Percentiles rank a stretch among this genome's conserved stretches.
Conservation (phyloP, 805 yeast species). For the Babjeviella inositovora region DNA sequence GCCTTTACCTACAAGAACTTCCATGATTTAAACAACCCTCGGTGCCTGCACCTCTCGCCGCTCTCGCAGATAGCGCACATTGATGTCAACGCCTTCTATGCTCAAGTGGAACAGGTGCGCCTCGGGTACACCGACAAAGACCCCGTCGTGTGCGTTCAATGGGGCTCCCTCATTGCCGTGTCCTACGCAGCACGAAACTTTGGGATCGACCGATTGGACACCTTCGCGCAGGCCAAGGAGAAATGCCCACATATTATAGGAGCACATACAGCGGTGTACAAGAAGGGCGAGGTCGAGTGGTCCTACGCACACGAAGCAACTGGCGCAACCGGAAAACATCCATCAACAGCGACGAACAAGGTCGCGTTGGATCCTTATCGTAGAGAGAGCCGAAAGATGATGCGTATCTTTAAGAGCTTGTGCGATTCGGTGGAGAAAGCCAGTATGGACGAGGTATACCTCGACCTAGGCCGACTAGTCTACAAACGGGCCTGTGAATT, state of each 20-base stretch:
- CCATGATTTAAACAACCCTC: conserved; percentile 23
- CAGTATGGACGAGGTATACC: conserved; percentile 84
- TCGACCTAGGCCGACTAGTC: conserved; percentile 66
- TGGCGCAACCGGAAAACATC: too few relatives aligned
- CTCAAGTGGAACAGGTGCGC: conserved; percentile 81
- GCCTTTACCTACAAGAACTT: conserved; percentile 36
- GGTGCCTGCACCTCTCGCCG: conserved; percentile 42
- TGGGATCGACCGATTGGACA: conserved; percentile 72
- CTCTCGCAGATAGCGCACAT: conserved; percentile 71
- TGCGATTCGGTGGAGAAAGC: conserved; percentile 80
- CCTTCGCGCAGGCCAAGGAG: conserved; percentile 44
- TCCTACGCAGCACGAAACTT: conserved; percentile 76
- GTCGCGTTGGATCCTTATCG: conserved; percentile 88
- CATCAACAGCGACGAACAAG: conserved; percentile 51
- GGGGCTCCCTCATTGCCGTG: conserved; percentile 84
- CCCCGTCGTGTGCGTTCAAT: conserved; percentile 90
- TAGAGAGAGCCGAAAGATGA: conserved; percentile 68
- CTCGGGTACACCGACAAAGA: conserved; percentile 46
- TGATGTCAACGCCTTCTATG: conserved; percentile 91
- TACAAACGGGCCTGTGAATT: conserved; percentile 19
- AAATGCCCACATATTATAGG: conserved; percentile 66
- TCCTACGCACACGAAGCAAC: too few relatives aligned
- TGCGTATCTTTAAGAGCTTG: conserved; percentile 40
- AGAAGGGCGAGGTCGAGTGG: conserved; percentile 78
- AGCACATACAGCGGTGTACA: conserved; percentile 90